phyloP scores from a whole-genome alignment of 768 basidiomycete genomes.

The Lactarius sp. region DNA sequence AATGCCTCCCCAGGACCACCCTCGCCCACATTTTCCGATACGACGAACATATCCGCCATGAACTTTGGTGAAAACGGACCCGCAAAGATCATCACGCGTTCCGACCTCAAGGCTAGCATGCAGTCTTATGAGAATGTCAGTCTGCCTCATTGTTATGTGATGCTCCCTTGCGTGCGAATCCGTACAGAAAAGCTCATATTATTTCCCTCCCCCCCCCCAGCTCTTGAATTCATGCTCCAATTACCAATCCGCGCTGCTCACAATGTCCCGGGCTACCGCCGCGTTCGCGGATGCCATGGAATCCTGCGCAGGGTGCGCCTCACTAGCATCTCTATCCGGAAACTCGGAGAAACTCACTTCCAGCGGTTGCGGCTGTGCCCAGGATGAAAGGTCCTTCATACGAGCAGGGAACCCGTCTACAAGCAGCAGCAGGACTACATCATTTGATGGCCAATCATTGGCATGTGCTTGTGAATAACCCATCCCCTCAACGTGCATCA shows the following conservation, averaged over 20 bases:
- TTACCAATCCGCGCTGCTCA: conserved; percentile 76
- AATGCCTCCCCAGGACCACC: conserved; percentile 55
- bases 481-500: not conserved
- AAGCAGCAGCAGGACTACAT: conserved; percentile 84
- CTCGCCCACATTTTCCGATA: conserved; percentile 80
- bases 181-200: not conserved
- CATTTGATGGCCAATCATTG: conserved; percentile 91
- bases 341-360: not conserved
- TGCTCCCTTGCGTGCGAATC: not conserved
- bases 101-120: conserved; percentile 70
- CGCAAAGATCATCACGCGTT: conserved; percentile 75
- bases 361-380: not conserved
- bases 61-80: conserved; percentile 72
- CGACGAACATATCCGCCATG: conserved; percentile 72
- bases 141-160: conserved; percentile 6
- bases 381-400: conserved; percentile 78
- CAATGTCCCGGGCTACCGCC: conserved; percentile 79
- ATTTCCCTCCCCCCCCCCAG: conserved; percentile 35
- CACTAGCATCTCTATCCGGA: not conserved
- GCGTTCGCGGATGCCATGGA: conserved; percentile 85
- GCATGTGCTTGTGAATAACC: conserved; percentile 71
- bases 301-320: conserved; percentile 69
- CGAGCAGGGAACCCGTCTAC: conserved; percentile 74
- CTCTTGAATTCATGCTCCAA: conserved; percentile 69
- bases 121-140: conserved; percentile 80